phyloP scores from a whole-genome alignment of 2,329 filamentous ascomycete genomes.

The Boeremia exigua region DNA sequence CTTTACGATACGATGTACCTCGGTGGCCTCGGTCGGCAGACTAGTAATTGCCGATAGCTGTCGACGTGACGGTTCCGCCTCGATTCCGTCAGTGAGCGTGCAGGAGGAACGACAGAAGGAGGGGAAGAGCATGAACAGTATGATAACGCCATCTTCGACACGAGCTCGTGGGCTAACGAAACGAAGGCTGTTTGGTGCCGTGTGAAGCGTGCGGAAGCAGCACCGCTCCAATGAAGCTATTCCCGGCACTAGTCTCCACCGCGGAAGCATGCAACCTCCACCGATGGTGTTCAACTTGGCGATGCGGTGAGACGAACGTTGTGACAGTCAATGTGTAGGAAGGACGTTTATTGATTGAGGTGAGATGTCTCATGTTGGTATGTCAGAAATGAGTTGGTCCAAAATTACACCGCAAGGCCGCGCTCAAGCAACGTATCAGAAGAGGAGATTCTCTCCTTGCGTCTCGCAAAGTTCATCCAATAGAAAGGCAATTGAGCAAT shows the following conservation, averaged over 20 bases:
- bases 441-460: neutral
- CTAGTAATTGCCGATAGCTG: neutral
- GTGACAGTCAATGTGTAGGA: no score
- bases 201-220: slow-evolving; percentile 4
- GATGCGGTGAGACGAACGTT: no score
- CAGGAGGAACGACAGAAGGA: neutral
- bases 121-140: neutral
- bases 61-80: no score
- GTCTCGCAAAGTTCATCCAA: neutral
- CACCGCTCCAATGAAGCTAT: slow-evolving; percentile 1
- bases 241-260: slow-evolving; percentile 4
- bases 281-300: neutral
- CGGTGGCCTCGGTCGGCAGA: slow-evolving; percentile 3
- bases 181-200: slow-evolving; percentile 7
- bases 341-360: no score
- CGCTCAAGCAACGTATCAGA: neutral
- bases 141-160: slow-evolving; percentile 2
- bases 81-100: no score
- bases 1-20: slow-evolving; percentile 1
- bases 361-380: no score
- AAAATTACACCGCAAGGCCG: neutral
- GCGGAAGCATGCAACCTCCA: slow-evolving; percentile 12
- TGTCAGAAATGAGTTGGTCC: no score
- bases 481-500: neutral
- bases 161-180: slow-evolving; percentile 1